Evolutionary conservation across 2,329 filamentous ascomycete species (phyloP), one percentile per base, ranked within the genome.

Genomic region (Nemania diffusa): DNA sequence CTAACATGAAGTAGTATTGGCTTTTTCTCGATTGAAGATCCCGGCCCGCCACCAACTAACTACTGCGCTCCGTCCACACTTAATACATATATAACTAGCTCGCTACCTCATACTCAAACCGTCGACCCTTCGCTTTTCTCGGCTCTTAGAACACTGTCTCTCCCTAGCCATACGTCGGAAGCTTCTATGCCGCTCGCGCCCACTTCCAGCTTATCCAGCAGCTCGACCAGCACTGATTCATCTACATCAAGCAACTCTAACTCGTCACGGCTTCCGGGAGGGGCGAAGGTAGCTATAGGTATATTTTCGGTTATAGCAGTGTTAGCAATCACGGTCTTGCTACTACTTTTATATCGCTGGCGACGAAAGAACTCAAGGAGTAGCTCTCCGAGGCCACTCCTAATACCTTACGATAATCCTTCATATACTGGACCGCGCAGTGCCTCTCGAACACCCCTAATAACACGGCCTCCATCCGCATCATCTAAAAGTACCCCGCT

Each of bases 251-350:
- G 52, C 22, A 55, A 53, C 44, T 53, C 71, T 32, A 62, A 72
- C 37, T 76, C 79, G 15, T 57, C 65, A 24, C 71, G 69, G 2
- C 74, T 85, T 5, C 76, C 83, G 1, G 71, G 74, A 0, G 81
- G 80, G 1, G 78, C 80, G 52, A 85, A 82, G 64, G 79, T 81
- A 2, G 83, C 84, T 34, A 81, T 87, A 56, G 81, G 77, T 3
- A 70, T 85, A 11, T 81, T 81, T 57, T 79, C 80, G 1, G 71
- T 80, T 2, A 71, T 84, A n/a, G 80, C 73, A 3, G 68, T 82
- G 11, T 65, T 82, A 15, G 73, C 79, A 2, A 62, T 85, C 2
- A 59, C 79, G 9, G 76, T 77, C 9, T 69, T 83, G 17, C 62
- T 80, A 1, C 69, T 82, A 2, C 81, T 81, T 53, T 71, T 83